Conservation (phyloP, 2,329 filamentous ascomycete genomes). For the Botrytis squamosa region DNA sequence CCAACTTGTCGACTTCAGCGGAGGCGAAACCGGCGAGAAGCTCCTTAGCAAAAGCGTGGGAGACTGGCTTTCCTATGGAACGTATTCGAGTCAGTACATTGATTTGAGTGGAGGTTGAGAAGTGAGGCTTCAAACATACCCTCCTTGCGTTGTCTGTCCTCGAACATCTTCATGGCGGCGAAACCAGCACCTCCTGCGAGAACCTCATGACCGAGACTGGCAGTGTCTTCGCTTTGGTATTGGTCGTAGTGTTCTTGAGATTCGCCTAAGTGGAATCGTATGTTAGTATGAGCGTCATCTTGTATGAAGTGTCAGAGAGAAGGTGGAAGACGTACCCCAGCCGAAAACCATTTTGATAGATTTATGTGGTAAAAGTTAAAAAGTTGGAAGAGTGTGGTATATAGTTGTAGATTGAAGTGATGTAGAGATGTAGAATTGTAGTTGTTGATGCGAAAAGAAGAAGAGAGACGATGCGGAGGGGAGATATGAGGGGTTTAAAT, state of each 20-base stretch:
- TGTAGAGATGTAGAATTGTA: neutral
- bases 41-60: conserved; percentile 76
- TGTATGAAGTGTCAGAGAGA: neutral
- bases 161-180: conserved; percentile 75
- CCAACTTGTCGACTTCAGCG: conserved; percentile 73
- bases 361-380: conserved; percentile 20
- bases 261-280: conserved; percentile 40
- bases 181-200: conserved; percentile 75
- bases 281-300: conserved; percentile 3
- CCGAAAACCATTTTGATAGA: conserved; percentile 36
- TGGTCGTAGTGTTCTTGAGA: conserved; percentile 46
- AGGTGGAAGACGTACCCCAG: conserved; percentile 29
- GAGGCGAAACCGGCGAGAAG: conserved; percentile 69
- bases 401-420: conserved; percentile 9
- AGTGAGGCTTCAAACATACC: conserved; percentile 46
- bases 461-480: neutral
- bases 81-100: neutral
- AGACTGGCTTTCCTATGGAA: conserved; percentile 62
- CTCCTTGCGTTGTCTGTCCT: conserved; percentile 69
- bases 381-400: neutral
- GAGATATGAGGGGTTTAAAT: conserved; percentile 22
- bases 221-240: conserved; percentile 49
- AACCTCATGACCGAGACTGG: conserved; percentile 70
- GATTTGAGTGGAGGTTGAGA: neutral
- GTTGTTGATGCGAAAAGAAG: neutral